Evolutionary conservation across 306 rosid species (phyloP).

Genomic region (Prunus mongolica): DNA sequence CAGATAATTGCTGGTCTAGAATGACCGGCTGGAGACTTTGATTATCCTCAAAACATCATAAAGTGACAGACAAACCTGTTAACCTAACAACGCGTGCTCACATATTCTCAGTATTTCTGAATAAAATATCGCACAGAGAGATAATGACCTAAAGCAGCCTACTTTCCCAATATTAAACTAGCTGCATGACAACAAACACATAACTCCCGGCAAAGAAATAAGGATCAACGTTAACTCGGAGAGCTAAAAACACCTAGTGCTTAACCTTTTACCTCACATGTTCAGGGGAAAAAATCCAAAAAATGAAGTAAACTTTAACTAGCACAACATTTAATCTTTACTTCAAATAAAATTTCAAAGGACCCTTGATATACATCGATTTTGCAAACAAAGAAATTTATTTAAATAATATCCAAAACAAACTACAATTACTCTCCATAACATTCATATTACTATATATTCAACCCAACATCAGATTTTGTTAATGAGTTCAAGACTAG

Average conservation of each 20-base stretch:
- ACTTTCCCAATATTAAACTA: not conserved
- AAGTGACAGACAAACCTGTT: not conserved
- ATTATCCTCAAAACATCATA: not conserved
- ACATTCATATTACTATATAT: not conserved
- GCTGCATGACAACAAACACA: not conserved
- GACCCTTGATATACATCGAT: not conserved
- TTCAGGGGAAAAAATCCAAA: not conserved
- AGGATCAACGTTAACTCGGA: not conserved
- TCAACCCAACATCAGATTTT: not conserved
- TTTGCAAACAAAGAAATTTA: not conserved
- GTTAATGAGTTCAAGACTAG: not conserved
- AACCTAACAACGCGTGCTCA: not conserved
- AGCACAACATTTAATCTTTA: not conserved
- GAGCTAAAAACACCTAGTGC: not conserved
- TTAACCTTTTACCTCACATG: not conserved
- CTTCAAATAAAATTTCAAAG: not conserved
- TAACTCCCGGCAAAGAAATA: not conserved
- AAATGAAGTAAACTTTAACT: constrained; percentile 2
- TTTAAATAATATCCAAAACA: not conserved
- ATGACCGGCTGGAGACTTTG: not conserved
- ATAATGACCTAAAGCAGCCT: not conserved
- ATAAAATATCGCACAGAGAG: not conserved
- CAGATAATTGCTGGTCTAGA: not conserved
- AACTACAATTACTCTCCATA: not conserved
- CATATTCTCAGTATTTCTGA: not conserved